A percentile compares a stretch with the other conserved stretches of the same genome.
Evolutionary conservation across 495 filamentous ascomycete genomes (phyloP).

Genomic region (Entonaema liquescens): DNA sequence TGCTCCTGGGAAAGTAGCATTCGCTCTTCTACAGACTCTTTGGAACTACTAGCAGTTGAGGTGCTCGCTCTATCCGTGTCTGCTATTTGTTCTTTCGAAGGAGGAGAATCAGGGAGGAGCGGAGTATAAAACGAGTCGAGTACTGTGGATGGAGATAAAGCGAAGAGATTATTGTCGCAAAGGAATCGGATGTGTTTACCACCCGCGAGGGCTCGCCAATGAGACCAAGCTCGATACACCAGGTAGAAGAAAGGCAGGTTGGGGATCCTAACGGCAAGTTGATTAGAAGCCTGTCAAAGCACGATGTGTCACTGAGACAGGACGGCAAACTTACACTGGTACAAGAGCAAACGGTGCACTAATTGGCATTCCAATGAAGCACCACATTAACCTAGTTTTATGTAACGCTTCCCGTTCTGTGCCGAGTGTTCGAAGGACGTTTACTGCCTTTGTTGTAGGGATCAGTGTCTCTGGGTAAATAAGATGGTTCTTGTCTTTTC

Average conservation of each 20-base stretch:
- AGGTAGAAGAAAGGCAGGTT: slow-evolving; percentile 99
- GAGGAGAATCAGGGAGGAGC: slow-evolving; percentile 1
- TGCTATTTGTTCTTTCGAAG: slow-evolving; percentile 21
- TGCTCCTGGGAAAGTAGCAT: slow-evolving; percentile 68
- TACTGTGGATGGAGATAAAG: slow-evolving; percentile 65
- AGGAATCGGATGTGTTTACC: slow-evolving; percentile 87
- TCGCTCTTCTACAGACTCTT: slow-evolving; percentile 54
- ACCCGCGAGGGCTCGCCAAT: slow-evolving; percentile 78
- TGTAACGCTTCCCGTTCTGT: slow-evolving; percentile 85
- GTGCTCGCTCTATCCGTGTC: slow-evolving; percentile 36
- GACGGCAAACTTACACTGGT: slow-evolving; percentile 72
- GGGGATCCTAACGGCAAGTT: slow-evolving; percentile 67
- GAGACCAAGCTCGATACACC: slow-evolving; percentile 76
- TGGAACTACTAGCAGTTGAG: slow-evolving; percentile 3
- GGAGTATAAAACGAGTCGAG: slow-evolving; percentile 78
- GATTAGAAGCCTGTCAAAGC: slow-evolving; percentile 14
- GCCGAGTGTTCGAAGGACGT: slow-evolving; percentile 69
- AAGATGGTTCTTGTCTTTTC: slow-evolving; percentile 74
- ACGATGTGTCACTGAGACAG: not conserved
- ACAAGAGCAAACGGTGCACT: slow-evolving; percentile 81
- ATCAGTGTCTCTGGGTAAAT: slow-evolving; percentile 78
- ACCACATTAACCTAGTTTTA: slow-evolving; percentile 77
- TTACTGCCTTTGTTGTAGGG: slow-evolving; percentile 64
- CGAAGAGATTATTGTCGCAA: slow-evolving; percentile 72
- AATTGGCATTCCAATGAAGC: slow-evolving; percentile 83